Percentiles rank a stretch among this genome's conserved stretches.
phyloP scores from a whole-genome alignment of 345 rosid species.

The Boechera divaricarpa region DNA sequence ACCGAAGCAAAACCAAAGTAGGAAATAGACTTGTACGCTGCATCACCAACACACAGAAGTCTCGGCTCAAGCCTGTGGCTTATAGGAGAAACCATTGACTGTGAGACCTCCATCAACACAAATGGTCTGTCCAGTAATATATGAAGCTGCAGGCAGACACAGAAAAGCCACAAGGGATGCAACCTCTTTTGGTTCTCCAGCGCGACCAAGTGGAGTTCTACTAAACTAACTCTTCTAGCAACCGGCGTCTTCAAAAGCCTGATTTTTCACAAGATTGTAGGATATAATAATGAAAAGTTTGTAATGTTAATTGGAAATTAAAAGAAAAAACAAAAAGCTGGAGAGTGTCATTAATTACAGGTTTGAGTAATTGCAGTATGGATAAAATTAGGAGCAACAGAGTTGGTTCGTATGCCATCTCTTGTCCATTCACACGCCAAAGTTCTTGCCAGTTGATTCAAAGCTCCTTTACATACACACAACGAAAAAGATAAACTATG shows the following conservation, averaged over 20 bases:
- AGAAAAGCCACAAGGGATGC: conserved; percentile 26
- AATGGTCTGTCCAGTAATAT: conserved; percentile 39
- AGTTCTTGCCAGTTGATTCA: conserved; percentile 26
- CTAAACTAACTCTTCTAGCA: background rate
- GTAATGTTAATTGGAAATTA: background rate
- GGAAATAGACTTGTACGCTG: background rate
- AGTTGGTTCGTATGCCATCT: conserved; percentile 18
- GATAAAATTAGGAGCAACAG: conserved; percentile 30
- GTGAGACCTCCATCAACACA: conserved; percentile 38
- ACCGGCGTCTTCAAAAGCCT: background rate
- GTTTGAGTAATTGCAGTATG: background rate
- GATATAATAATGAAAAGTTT: background rate
- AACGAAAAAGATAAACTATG: background rate
- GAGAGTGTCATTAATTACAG: background rate
- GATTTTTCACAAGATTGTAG: background rate
- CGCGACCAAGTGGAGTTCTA: conserved; percentile 34
- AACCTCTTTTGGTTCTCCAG: conserved; percentile 25
- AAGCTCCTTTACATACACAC: background rate
- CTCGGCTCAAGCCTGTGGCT: conserved; percentile 10
- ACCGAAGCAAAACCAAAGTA: background rate
- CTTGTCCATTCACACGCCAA: conserved; percentile 37
- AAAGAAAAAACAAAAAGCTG: too few species aligned
- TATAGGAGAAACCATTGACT: conserved; percentile 24
- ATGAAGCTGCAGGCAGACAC: conserved; percentile 28
- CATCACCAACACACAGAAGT: background rate